Conservation (phyloP, 1,139 yeast species). For the Eremothecium sinecaudum region DNA sequence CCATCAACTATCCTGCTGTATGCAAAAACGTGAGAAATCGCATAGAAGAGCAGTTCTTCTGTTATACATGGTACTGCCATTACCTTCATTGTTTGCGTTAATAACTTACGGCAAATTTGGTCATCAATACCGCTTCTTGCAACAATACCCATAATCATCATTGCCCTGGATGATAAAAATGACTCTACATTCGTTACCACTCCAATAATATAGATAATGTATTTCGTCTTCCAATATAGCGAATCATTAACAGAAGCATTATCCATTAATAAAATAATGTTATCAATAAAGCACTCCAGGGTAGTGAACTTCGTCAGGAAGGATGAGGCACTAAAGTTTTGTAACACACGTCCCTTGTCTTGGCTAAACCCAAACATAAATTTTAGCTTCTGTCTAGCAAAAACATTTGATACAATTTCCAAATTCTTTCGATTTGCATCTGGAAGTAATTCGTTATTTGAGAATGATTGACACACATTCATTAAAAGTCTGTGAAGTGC, state of each 20-base stretch:
- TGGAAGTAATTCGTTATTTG: slow-evolving; percentile 48
- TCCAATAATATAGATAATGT: slow-evolving; percentile 59
- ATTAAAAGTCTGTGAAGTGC: slow-evolving; percentile 58
- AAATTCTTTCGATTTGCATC: slow-evolving; percentile 38
- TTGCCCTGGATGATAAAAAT: slow-evolving; percentile 61
- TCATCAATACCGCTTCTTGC: slow-evolving; percentile 58
- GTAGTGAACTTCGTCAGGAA: slow-evolving; percentile 46
- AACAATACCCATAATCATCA: slow-evolving; percentile 62
- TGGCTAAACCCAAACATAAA: slow-evolving; percentile 74
- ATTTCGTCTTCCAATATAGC: slow-evolving; percentile 41
- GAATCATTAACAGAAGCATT: slow-evolving; percentile 41
- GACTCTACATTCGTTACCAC: slow-evolving; percentile 55
- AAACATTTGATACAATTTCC: slow-evolving; percentile 45
- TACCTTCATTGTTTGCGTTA: slow-evolving; percentile 34
- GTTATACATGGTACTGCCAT: slow-evolving; percentile 28
- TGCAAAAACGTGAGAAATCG: slow-evolving; percentile 36
- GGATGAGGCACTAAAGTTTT: slow-evolving; percentile 34
- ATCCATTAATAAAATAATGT: slow-evolving; percentile 51
- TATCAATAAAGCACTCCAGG: slow-evolving; percentile 56
- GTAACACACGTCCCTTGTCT: slow-evolving; percentile 39
- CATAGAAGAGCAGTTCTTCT: slow-evolving; percentile 29
- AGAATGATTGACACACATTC: slow-evolving; percentile 64
- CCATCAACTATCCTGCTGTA: slow-evolving; percentile 58
- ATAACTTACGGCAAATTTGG: slow-evolving; percentile 37
- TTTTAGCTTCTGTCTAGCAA: slow-evolving; percentile 64